Evolutionary conservation across 371 early-diverging fungal species (phyloP).

Genomic region (Saksenaea oblongispora): DNA sequence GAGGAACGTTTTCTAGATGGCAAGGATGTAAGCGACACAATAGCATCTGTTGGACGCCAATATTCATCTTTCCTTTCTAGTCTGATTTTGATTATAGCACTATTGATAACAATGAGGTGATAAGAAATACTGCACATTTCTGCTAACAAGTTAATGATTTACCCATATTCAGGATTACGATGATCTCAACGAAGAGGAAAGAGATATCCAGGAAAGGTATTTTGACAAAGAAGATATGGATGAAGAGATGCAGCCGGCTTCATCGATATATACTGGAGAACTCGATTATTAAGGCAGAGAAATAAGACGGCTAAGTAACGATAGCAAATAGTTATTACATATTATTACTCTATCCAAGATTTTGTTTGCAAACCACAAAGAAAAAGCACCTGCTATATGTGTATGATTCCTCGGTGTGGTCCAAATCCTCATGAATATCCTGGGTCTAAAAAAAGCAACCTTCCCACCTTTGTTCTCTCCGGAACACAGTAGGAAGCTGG

Average conservation of each 20-base stretch:
- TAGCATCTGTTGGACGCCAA: not conserved
- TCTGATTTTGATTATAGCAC: constrained; percentile 39
- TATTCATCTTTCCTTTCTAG: constrained; percentile 5
- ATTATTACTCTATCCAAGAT: no score
- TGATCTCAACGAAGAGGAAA: constrained; percentile 38
- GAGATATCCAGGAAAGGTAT: constrained; percentile 49
- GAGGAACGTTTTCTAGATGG: constrained; percentile 52
- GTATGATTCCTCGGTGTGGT: no score
- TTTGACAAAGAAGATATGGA: constrained; percentile 43
- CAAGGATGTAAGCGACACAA: constrained; percentile 39
- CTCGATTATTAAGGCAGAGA: constrained; percentile 16
- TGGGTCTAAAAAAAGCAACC: no score
- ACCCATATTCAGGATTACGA: constrained; percentile 23
- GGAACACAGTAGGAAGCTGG: no score
- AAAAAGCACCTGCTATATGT: no score
- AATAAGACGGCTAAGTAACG: not conserved
- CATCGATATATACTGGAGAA: constrained; percentile 23
- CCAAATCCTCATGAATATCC: no score
- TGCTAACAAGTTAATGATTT: not conserved
- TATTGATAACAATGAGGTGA: constrained; percentile 49
- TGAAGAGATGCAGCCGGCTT: not conserved
- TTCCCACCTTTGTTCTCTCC: no score
- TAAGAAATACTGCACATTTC: not conserved
- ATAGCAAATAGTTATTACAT: no score
- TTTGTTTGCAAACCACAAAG: no score